Conservation (phyloP, 345 rosid species). For the Salix dunnii region DNA sequence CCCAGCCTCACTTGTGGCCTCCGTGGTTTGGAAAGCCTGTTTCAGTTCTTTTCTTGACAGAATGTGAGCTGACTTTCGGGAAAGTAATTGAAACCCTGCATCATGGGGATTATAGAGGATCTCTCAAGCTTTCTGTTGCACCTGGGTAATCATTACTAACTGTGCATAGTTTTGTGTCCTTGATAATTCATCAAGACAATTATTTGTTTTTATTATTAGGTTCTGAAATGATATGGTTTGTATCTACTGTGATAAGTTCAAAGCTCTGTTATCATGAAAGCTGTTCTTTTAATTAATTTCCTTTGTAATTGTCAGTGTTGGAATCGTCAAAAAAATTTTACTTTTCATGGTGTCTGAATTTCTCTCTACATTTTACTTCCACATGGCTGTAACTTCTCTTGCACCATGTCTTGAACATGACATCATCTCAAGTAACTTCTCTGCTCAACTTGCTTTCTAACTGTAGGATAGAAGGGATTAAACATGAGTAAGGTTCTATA, state of each 20-base stretch:
- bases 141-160: slow-evolving; percentile 68
- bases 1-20: slow-evolving; percentile 70
- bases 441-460: too few species aligned
- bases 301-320: background rate
- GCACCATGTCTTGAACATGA: background rate
- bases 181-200: background rate
- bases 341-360: background rate
- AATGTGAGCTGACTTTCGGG: slow-evolving; percentile 79
- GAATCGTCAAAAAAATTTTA: background rate
- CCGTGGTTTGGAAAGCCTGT: slow-evolving; percentile 83
- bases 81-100: slow-evolving; percentile 50
- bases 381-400: background rate
- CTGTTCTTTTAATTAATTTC: background rate
- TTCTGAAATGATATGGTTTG: background rate
- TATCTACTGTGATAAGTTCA: background rate
- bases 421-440: background rate
- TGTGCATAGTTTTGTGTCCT: background rate
- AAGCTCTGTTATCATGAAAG: background rate
- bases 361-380: background rate
- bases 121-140: slow-evolving; percentile 67
- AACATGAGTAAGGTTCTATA: too few species aligned
- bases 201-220: background rate
- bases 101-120: slow-evolving; percentile 79
- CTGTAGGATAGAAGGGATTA: too few species aligned
- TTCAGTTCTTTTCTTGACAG: slow-evolving; percentile 63